Percentiles rank a stretch among this genome's conserved stretches.
Conservation (phyloP, 345 rosid species). For the Lumnitzera littorea region DNA sequence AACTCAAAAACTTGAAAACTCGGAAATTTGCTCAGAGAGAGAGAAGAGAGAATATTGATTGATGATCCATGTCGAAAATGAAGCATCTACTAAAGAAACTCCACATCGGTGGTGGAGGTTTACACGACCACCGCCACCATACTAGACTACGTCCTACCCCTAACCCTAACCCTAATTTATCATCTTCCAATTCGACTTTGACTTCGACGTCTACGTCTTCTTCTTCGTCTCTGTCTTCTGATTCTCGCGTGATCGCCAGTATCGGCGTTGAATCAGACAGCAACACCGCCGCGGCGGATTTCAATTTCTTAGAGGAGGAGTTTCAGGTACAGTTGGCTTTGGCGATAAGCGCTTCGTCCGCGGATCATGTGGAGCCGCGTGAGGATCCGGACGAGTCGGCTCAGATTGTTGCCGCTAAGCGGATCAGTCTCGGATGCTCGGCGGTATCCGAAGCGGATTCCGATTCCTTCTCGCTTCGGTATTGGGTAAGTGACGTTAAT, state of each 20-base stretch:
- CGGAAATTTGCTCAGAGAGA: not conserved
- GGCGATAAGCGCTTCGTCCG: conserved; percentile 93
- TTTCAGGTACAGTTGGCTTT: conserved; percentile 90
- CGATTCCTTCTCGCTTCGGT: conserved; percentile 46
- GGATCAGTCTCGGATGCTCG: conserved; percentile 80
- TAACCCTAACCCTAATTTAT: conserved; percentile 29
- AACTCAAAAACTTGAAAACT: too few species aligned
- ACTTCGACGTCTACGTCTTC: conserved; percentile 12
- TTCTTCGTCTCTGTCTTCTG: conserved; percentile 29
- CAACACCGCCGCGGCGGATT: conserved; percentile 44
- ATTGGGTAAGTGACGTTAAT: conserved; percentile 52
- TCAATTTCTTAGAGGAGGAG: conserved; percentile 82
- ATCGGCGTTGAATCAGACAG: conserved; percentile 39
- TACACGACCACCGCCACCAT: conserved; percentile 52
- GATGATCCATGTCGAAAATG: conserved; percentile 94
- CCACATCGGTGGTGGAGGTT: conserved; percentile 78
- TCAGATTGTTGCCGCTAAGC: conserved; percentile 93
- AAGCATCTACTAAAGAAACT: conserved; percentile 84
- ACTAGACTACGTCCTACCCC: conserved; percentile 30
- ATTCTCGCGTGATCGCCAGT: conserved; percentile 33
- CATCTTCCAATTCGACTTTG: conserved; percentile 25
- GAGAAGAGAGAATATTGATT: conserved; percentile 27
- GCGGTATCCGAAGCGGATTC: conserved; percentile 46
- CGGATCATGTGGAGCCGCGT: conserved; percentile 27
- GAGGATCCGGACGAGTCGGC: conserved; percentile 78